Base-by-base conservation (phyloP, 2,329 filamentous ascomycete genomes). In the Dothistroma pini region DNA sequence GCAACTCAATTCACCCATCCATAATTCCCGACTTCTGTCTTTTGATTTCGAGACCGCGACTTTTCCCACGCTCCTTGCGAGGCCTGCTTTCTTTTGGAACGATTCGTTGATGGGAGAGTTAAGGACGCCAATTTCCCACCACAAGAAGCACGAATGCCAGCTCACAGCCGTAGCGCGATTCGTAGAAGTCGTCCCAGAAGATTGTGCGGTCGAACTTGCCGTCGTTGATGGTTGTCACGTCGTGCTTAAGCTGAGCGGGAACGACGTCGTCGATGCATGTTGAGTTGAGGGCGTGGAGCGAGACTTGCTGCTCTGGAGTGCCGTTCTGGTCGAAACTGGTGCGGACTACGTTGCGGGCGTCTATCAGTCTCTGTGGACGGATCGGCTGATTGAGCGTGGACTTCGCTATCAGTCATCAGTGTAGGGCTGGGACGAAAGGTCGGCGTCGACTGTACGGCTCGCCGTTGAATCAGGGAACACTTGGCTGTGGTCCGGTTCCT, bases 341-440 rank as follows among this genome's bases (percentile, higher is more conserved):
- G 32, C n/a, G 51, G 12, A 81, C 74, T 70, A 80, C 73, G 66
- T 80, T 77, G 72, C 87, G 80, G 56, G 83, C 82, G 54, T 84
- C 77, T 10, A 89, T 78, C 12, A 90, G 81, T 54, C 81, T 76
- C 52, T 84, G 75, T 1, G 87, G 86, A 38, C 88, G 85, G 54
- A 90, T 82, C n/a, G n/a, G n/a, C n/a, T n/a, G n/a, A n/a, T n/a
- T n/a, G n/a, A n/a, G n/a, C n/a, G n/a, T n/a, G n/a, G n/a, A n/a
- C n/a, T n/a, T n/a, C n/a, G n/a, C n/a, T n/a, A n/a, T n/a, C n/a
- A n/a, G n/a, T n/a, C n/a, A n/a, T n/a, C n/a, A n/a, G n/a, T n/a
- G n/a, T n/a, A n/a, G n/a, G n/a, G n/a, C n/a, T n/a, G n/a, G n/a
- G n/a, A n/a, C n/a, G n/a, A n/a, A n/a, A n/a, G n/a, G n/a, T n/a